Conservation (phyloP, 108 stramenopile genomes). For the Cyclotella baltica region DNA sequence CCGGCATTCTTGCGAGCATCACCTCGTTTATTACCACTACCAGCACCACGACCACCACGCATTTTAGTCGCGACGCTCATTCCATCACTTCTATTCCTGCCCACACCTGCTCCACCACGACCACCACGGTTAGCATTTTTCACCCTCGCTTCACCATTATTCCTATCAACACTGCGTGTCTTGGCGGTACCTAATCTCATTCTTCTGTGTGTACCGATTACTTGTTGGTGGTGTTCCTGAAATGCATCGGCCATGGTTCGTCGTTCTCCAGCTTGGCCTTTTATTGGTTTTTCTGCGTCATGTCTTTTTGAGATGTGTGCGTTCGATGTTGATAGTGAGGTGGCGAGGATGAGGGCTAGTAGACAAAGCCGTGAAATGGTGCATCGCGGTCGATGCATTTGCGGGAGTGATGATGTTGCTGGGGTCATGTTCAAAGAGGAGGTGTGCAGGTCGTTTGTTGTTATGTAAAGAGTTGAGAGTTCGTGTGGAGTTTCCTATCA, state of each 20-base stretch:
- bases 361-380: background rate
- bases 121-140: background rate
- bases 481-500: background rate
- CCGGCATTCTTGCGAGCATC: background rate
- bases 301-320: background rate
- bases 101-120: background rate
- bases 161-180: background rate
- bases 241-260: constrained; percentile 1
- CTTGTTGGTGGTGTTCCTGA: background rate
- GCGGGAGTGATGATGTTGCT: background rate
- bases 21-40: background rate
- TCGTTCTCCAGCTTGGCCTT: background rate
- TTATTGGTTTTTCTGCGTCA: background rate
- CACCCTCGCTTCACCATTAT: background rate
- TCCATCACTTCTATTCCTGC: background rate
- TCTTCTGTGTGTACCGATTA: background rate
- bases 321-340: background rate
- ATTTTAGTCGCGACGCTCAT: background rate
- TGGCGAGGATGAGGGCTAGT: background rate
- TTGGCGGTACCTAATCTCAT: background rate
- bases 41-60: background rate
- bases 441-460: too few species aligned
- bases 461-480: background rate
- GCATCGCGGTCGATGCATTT: background rate
- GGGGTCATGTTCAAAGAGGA: background rate